These are phyloP conservation scores for Pleurotus tuber-regium DNA, from an alignment of 768 basidiomycete species.

Conservation along the genomic window DNA sequence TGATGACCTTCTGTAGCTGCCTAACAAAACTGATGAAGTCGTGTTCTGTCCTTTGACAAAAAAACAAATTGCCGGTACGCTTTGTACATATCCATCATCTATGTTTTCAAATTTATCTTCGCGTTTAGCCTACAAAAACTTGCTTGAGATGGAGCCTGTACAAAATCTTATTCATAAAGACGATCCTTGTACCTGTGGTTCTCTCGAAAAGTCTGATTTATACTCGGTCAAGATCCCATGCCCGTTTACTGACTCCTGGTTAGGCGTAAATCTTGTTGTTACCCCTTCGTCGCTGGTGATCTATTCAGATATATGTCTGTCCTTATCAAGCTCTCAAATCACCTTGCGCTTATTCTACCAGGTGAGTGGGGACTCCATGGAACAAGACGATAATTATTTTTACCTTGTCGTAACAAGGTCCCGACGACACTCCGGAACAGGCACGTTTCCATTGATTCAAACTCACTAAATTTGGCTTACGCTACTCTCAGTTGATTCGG, in stretches of 20 bases:
- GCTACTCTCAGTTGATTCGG: constrained; percentile 30
- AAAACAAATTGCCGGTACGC: constrained; percentile 48
- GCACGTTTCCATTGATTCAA: constrained; percentile 26
- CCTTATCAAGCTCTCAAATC: constrained; percentile 87
- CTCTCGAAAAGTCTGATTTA: constrained; percentile 46
- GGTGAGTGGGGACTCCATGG: constrained; percentile 49
- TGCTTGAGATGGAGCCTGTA: constrained; percentile 63
- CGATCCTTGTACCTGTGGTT: constrained; percentile 72
- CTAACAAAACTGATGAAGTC: constrained; percentile 85
- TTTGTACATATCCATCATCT: too few relatives aligned
- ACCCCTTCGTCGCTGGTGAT: constrained; percentile 51
- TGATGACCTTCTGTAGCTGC: constrained; percentile 50
- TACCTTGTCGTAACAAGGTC: too few relatives aligned
- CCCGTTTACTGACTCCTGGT: background rate
- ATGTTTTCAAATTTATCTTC: too few relatives aligned
- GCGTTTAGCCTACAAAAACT: constrained; percentile 59
- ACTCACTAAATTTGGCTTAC: background rate
- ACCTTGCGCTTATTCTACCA: constrained; percentile 83
- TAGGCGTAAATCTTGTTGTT: constrained; percentile 44
- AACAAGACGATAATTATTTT: too few relatives aligned
- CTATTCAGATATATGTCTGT: constrained; percentile 79
- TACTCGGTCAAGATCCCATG: background rate
- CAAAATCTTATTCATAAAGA: constrained; percentile 73
- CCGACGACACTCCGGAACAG: constrained; percentile 68
- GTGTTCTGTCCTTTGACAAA: constrained; percentile 89